A percentile compares a stretch with the other conserved stretches of the same genome.
Conservation (phyloP, 1,284 basidiomycete species). For the Somion occarium region DNA sequence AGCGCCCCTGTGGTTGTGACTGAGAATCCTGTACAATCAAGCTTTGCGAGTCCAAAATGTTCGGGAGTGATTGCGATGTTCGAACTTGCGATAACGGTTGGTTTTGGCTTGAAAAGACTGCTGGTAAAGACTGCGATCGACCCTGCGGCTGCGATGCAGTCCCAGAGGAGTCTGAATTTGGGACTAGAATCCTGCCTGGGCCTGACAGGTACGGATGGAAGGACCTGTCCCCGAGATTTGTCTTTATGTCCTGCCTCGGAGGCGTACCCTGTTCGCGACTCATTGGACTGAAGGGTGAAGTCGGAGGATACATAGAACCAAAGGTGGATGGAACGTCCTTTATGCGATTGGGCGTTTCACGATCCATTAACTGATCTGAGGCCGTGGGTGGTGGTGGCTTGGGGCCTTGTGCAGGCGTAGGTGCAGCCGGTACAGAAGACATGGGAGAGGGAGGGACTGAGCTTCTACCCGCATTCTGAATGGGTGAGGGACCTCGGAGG, state of each 20-base stretch:
- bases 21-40: too few species aligned
- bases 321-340: neutral
- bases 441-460: neutral
- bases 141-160: conserved; percentile 2
- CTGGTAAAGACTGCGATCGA: neutral
- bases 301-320: neutral
- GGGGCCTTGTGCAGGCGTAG: conserved; percentile 34
- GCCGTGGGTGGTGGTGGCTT: conserved; percentile 7
- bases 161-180: conserved; percentile 47
- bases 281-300: neutral
- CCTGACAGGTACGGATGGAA: conserved; percentile 20
- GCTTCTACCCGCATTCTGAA: too few species aligned
- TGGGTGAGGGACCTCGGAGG: too few species aligned
- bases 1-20: too few species aligned
- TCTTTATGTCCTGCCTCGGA: neutral
- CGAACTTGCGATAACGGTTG: neutral
- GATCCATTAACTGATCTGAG: neutral
- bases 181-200: conserved; percentile 39
- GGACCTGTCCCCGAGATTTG: conserved; percentile 8
- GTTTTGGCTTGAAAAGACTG: too few species aligned
- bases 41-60: neutral
- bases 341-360: neutral
- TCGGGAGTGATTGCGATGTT: neutral
- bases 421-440: conserved; percentile 22
- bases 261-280: neutral